Base-by-base conservation (phyloP, 2,329 filamentous ascomycete species). In the Penicillium glabrum region DNA sequence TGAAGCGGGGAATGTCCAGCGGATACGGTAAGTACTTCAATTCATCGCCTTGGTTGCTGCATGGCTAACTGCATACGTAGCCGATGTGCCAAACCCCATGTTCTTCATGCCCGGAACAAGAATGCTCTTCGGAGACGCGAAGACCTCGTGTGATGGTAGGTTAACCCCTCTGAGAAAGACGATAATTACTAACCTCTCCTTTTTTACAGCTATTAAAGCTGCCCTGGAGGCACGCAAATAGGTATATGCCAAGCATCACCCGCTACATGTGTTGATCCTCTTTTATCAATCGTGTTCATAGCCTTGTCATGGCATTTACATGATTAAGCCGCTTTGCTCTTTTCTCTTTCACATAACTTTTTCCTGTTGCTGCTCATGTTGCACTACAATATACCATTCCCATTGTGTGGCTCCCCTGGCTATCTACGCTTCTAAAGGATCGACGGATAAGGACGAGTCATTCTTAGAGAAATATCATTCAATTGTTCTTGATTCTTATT, bases 71-170 rank as follows among this genome's bases (percentile, higher is more conserved):
- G 53, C 24, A 48, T 3, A 43, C 3, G 43, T 64, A 89, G 89
- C 92, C 21, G 91, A 96, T 75, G 90, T 96, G 10, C 89, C 89
- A 11, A 96, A 96, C 70, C 91, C 92, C 1, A 93, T 96, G 90
- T 95, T 96, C 75, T 95, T 88, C 75, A 93, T 93, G 89, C 88
- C 89, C 3, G 89, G 89, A 51, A 92, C 91, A 2, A 90, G 89
- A 77, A 96, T 96, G 92, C 74, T 96, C 57, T 96, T 96, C 76
- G 91, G 92, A 26, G 92, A 96, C 77, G 92, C 92, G 21, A 93
- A 91, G 78, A 83, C 85, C 58, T 89, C 88, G 57, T 93, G 90
- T 69, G 90, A 95, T 79, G 89, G 87, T 89, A 68, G 72, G 84
- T 74, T 26, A 13, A 21, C 24, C 13, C 1, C 13, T 31, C 10